A percentile compares a stretch with the other conserved stretches of the same genome.
phyloP scores from a whole-genome alignment of 805 yeast species.

The Sporopachydermia quercuum region DNA sequence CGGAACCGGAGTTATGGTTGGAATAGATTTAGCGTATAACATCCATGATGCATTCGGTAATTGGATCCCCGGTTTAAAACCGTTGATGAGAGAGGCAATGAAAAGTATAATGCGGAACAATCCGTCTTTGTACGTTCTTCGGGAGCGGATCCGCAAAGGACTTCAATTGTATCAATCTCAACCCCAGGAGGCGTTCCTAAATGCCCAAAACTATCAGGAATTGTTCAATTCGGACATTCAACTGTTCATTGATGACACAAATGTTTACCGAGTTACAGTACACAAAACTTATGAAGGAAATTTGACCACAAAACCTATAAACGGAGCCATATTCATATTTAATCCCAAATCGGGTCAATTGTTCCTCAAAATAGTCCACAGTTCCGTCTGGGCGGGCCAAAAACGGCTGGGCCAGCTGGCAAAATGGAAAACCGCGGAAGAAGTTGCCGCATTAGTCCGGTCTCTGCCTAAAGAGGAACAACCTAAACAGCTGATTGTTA shows the following conservation, averaged over 20 bases:
- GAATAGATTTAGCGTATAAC: slow-evolving; percentile 87
- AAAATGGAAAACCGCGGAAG: slow-evolving; percentile 98
- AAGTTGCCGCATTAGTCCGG: slow-evolving; percentile 79
- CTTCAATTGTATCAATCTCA: slow-evolving; percentile 86
- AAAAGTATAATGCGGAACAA: slow-evolving; percentile 86
- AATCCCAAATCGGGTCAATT: slow-evolving; percentile 88
- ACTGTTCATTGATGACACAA: slow-evolving; percentile 83
- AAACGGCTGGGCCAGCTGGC: slow-evolving; percentile 85
- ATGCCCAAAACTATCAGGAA: slow-evolving; percentile 82
- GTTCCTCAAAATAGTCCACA: slow-evolving; percentile 78
- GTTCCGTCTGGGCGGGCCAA: slow-evolving; percentile 95
- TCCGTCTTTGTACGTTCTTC: slow-evolving; percentile 78
- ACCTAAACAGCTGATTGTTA: slow-evolving; percentile 82
- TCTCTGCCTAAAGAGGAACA: slow-evolving; percentile 88
- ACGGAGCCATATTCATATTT: slow-evolving; percentile 82
- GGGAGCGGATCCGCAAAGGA: slow-evolving; percentile 91
- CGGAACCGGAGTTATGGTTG: slow-evolving; percentile 82
- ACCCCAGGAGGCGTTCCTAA: slow-evolving; percentile 82
- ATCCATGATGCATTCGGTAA: slow-evolving; percentile 94
- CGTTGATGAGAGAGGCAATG: slow-evolving; percentile 82
- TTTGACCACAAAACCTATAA: slow-evolving; percentile 78
- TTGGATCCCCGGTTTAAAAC: slow-evolving; percentile 94
- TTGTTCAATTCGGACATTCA: slow-evolving; percentile 73
- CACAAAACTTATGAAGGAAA: slow-evolving; percentile 91
- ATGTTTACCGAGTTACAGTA: slow-evolving; percentile 84